Percentiles rank a stretch among this genome's conserved stretches.
Conservation (phyloP, 768 basidiomycete species). For the Cystobasidium onofrii region DNA sequence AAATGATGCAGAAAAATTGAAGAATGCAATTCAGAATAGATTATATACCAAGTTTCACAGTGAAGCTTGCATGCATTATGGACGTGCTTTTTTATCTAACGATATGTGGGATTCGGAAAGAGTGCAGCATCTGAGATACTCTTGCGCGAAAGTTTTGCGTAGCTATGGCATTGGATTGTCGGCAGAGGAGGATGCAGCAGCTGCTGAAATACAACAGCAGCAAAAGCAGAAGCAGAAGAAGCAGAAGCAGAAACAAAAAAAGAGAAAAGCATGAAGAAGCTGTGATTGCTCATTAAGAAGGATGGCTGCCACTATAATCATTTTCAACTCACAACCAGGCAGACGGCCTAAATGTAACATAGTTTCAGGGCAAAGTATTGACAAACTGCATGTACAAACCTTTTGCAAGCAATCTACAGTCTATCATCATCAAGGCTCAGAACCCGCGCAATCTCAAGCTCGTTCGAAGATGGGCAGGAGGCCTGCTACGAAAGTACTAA, state of each 20-base stretch:
- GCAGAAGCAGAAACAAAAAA: neutral
- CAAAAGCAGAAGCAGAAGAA: conserved; percentile 14
- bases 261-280: no score
- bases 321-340: no score
- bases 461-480: no score
- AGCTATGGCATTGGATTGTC: conserved; percentile 29
- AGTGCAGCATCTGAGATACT: conserved; percentile 37
- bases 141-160: conserved; percentile 22
- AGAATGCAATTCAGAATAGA: conserved; percentile 40
- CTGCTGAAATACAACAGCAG: neutral
- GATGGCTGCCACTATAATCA: no score
- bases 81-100: conserved; percentile 41
- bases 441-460: no score
- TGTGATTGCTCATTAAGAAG: no score
- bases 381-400: neutral
- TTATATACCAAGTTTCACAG: conserved; percentile 42
- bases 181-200: neutral
- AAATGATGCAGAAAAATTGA: conserved; percentile 41
- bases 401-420: neutral
- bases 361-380: no score
- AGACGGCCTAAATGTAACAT: no score
- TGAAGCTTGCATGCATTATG: conserved; percentile 43
- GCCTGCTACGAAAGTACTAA: no score
- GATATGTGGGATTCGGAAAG: conserved; percentile 41
- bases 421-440: no score